phyloP scores from a whole-genome alignment of 129 eudicot species.

The carrot (Daucus carota) region DH1_v3.0 NC_030386.2:18783501-18784000 shows the following conservation, averaged over 20 bases:
- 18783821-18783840: slow-evolving; percentile 28
- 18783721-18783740: slow-evolving; percentile 94
- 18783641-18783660: slow-evolving; percentile 50
- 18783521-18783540: background rate
- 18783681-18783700: slow-evolving; percentile 93
- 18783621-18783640: slow-evolving; percentile 87
- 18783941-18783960: slow-evolving; percentile 84
- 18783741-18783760: slow-evolving; percentile 75
- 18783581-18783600: slow-evolving; percentile 85
- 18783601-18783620: slow-evolving; percentile 82
- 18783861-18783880: background rate
- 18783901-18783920: background rate
- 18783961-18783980: slow-evolving; percentile 82
- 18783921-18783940: slow-evolving; percentile 88
- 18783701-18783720: slow-evolving; percentile 81
- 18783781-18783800: slow-evolving; percentile 57
- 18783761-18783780: slow-evolving; percentile 78
- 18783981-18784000: slow-evolving; percentile 83
- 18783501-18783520: background rate
- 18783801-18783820: slow-evolving; percentile 89
- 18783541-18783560: background rate
- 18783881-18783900: background rate
- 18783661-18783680: slow-evolving; percentile 87
- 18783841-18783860: background rate
- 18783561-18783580: slow-evolving; percentile 3